Conservation (phyloP, 768 basidiomycete species). For the Pleurotus tuoliensis region DNA sequence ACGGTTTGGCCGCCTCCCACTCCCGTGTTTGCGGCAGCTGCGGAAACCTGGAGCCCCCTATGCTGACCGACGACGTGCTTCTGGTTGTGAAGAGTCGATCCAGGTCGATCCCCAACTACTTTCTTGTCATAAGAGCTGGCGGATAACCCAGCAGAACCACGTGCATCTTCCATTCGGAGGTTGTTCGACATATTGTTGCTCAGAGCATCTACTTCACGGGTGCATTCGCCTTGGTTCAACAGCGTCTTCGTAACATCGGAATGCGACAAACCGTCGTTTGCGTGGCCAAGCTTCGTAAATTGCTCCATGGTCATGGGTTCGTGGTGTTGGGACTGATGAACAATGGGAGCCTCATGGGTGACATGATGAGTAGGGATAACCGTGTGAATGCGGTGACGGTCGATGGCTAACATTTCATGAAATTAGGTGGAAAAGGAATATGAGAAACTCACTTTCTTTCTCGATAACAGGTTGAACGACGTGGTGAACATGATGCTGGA, state of each 20-base stretch:
- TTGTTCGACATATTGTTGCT: background rate
- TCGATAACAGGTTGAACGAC: constrained; percentile 34
- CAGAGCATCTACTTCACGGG: background rate
- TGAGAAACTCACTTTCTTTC: constrained; percentile 28
- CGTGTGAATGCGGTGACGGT: constrained; percentile 25
- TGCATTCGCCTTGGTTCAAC: background rate
- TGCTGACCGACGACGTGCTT: too few relatives aligned
- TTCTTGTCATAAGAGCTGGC: too few relatives aligned
- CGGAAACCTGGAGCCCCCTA: too few relatives aligned
- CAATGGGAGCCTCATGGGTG: constrained; percentile 32
- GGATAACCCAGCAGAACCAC: too few relatives aligned
- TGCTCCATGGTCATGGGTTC: constrained; percentile 28
- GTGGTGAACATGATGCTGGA: constrained; percentile 34
- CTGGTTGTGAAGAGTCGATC: too few relatives aligned
- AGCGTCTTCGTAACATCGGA: background rate
- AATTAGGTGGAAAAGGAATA: background rate
- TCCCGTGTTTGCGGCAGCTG: too few relatives aligned
- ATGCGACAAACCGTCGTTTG: background rate
- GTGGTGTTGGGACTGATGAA: constrained; percentile 31
- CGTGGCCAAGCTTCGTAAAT: constrained; percentile 21
- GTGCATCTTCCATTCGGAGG: background rate
- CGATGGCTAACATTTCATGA: constrained; percentile 19
- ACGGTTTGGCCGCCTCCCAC: too few relatives aligned
- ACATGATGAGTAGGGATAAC: constrained; percentile 32
- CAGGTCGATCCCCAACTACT: too few relatives aligned